These are phyloP conservation scores for Paraconiothyrium brasiliense DNA, from an alignment of 2,329 filamentous ascomycete species.

Conservation along the genomic window DNA sequence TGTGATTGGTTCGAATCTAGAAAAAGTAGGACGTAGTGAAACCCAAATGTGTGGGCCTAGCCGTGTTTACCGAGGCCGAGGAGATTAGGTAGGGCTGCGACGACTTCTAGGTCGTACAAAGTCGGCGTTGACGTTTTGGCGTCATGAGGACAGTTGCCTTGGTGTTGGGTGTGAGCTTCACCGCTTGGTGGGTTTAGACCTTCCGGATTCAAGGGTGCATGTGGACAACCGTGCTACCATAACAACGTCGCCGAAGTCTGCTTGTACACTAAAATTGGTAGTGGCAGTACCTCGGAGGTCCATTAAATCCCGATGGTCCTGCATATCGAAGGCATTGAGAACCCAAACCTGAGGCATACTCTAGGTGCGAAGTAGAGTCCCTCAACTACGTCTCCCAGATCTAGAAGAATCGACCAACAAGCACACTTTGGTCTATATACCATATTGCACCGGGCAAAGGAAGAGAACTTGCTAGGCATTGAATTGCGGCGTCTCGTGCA, in stretches of 20 bases:
- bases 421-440: too few relatives aligned
- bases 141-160: slow-evolving; percentile 1
- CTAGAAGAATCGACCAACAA: too few relatives aligned
- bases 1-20: background rate
- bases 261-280: background rate
- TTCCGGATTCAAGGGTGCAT: background rate
- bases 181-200: slow-evolving; percentile 1
- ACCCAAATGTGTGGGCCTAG: slow-evolving; percentile 3
- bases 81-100: slow-evolving; percentile 1
- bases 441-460: too few relatives aligned
- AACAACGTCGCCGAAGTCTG: background rate
- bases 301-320: too few relatives aligned
- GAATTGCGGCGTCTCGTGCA: too few relatives aligned
- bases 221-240: background rate
- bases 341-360: too few relatives aligned
- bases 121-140: background rate
- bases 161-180: slow-evolving; percentile 6
- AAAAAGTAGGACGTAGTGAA: background rate
- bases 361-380: too few relatives aligned
- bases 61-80: background rate
- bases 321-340: too few relatives aligned
- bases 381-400: too few relatives aligned
- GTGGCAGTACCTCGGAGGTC: background rate
- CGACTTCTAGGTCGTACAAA: background rate
- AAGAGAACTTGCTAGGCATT: too few relatives aligned